Evolutionary conservation across 2,329 filamentous ascomycete genomes (phyloP), one percentile per base, ranked within the genome.

Genomic region (Nemania abortiva): DNA sequence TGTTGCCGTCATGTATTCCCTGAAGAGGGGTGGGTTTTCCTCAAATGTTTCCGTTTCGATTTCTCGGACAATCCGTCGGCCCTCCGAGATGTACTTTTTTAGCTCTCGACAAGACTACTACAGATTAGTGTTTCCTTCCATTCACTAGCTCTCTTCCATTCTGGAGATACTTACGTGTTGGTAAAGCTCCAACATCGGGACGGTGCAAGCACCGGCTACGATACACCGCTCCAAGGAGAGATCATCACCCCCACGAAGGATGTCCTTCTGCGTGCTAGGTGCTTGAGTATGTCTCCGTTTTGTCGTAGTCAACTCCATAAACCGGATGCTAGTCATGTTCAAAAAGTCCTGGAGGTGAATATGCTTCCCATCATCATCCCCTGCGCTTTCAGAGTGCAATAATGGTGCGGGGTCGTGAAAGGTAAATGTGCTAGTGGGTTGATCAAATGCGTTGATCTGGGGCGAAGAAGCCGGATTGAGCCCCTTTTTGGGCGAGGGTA

Each of bases 261-360:
- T 82, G 52, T 86, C 82, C 59, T 82, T 83, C 22, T 84, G 77
- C 13, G 80, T 75, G 62, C 83, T 79, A 15, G 90, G 90, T 2
- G 88, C 91, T 54, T 91, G 90, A 0, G 95, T 98, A 75, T 97
- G 92, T 64, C 96, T 88, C 73, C 95, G 87, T 79, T 98, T 98
- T 1, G 95, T 98, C 0, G 95, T 97, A n/a, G 92, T 97, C 58
- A 99, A 85, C 78, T 99, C 96, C 92, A 99, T 98, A 82, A 99
- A 99, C 63, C 95, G 93, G 76, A 99, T 97, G 68, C 93, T 97
- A 2, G 95, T 98, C 89, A 97, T 90, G 71, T 97, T 93, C 53
- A 99, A 83, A 81, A 99, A 99, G 62, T 97, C 92, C 74, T 97
- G 94, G 2, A 99, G 85, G 54, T 95, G 92, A 63, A 97, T 94